Base-by-base conservation (phyloP, 164 flowering plant species). In the Aristolochia contorta region DNA sequence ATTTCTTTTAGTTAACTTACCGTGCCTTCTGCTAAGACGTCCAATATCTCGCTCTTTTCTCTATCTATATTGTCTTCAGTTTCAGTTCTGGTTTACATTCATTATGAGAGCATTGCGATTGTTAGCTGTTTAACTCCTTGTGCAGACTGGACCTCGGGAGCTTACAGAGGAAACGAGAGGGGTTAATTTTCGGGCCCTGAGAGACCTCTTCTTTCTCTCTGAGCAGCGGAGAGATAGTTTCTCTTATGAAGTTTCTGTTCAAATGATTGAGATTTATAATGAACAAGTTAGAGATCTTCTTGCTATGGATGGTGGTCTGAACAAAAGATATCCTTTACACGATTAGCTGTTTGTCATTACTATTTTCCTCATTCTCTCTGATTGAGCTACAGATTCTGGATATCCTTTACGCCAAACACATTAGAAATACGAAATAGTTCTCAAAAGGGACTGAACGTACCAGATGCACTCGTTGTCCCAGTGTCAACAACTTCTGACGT, bases 231-330 rank as follows among this genome's bases (percentile, higher is more conserved):
- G 75, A 69, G 91, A 89, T 56, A 81, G 82, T 32, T 86, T 85
- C 69, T 79, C 62, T 51, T 94, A 94, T 65, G 87, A 87, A 64
- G 83, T 94, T 64, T 79, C 89, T 55, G 97, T 91, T 59, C 99
- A 94, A 70, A 94, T 94, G 99, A 86, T 94, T 58, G 99, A 94
- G 74, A 91, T 94, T 57, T 94, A 94, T 60, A 94, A 94, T 65
- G 99, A 94, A 71, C 99, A 91, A 94, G 97, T 94, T 52, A 77
- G 99, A 58, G 99, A 94, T 72, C 99, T 94, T 48, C 91, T 94
- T 33, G 84, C 79, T 37, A 70, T 82, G 24, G 99, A 89, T 74
- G 65, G 56, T 22, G 89, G 96, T 58, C 71, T 81, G 9, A 89
- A 74, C 75, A 94, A 73, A 77, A 85, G 93, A 91, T 94, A 94